Evolutionary conservation across 2,329 filamentous ascomycete genomes (phyloP).

Genomic region (Pestalotiopsis sp.): DNA sequence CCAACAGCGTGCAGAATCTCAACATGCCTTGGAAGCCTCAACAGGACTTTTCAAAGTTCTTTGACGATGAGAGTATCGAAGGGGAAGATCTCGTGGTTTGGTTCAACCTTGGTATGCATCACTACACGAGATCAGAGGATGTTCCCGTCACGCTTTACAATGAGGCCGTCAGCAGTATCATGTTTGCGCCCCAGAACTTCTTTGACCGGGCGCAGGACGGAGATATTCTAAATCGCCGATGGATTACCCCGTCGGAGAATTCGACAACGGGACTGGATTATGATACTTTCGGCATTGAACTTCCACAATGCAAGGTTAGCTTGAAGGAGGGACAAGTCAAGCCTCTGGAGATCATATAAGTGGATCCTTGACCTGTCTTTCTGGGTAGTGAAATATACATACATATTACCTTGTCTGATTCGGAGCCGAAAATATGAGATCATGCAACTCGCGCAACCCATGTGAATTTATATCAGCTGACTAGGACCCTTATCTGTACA

Average conservation of each 20-base stretch:
- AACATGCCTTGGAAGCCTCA: conserved; percentile 37
- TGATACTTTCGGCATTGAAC: conserved; percentile 10
- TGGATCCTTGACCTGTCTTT: background rate
- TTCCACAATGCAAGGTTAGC: conserved; percentile 7
- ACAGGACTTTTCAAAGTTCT: conserved; percentile 45
- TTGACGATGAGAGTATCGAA: conserved; percentile 44
- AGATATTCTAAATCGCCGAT: conserved; percentile 6
- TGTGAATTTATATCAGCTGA: too few species aligned
- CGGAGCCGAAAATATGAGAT: too few species aligned
- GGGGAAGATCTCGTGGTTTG: conserved; percentile 47
- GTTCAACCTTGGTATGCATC: conserved; percentile 54
- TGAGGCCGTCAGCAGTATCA: conserved; percentile 40
- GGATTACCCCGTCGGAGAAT: conserved; percentile 5
- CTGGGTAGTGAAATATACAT: background rate
- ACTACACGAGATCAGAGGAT: conserved; percentile 29
- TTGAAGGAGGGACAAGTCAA: conserved; percentile 3
- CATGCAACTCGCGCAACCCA: too few species aligned
- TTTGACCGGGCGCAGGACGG: conserved; percentile 22
- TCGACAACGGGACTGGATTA: conserved; percentile 4
- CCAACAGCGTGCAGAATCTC: conserved; percentile 34
- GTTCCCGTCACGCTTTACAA: conserved; percentile 37
- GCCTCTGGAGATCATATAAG: conserved; percentile 1
- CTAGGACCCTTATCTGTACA: too few species aligned
- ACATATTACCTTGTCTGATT: too few species aligned
- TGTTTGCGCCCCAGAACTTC: conserved; percentile 43